Evolutionary conservation across 768 basidiomycete genomes (phyloP).

Genomic region (Exidia glandulosa): DNA sequence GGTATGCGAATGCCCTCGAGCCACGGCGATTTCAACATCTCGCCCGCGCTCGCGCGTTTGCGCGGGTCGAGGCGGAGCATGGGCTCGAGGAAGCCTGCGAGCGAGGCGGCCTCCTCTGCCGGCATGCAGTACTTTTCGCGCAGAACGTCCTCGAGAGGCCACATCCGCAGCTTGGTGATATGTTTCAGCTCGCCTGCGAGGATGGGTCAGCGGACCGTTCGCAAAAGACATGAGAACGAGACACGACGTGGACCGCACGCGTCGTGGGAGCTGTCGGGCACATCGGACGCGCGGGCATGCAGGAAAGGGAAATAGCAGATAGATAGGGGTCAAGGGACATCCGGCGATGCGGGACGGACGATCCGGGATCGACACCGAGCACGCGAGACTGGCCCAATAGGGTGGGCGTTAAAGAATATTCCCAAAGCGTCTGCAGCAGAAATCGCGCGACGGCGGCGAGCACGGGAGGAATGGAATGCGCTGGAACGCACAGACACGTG

Average conservation of each 20-base stretch:
- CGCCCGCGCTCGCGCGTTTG: constrained; percentile 77
- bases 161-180: constrained; percentile 87
- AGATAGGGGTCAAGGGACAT: too few relatives aligned
- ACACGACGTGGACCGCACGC: neutral
- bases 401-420: too few relatives aligned
- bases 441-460: too few relatives aligned
- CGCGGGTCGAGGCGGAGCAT: constrained; percentile 89
- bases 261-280: neutral
- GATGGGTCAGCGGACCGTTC: neutral
- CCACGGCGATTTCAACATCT: constrained; percentile 80
- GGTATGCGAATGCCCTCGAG: too few relatives aligned
- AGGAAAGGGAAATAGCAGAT: neutral
- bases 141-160: constrained; percentile 72
- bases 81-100: constrained; percentile 72
- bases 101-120: constrained; percentile 63
- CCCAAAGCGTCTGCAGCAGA: too few relatives aligned
- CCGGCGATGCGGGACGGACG: too few relatives aligned
- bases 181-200: constrained; percentile 71
- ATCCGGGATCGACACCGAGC: too few relatives aligned
- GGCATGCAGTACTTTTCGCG: constrained; percentile 96
- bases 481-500: too few relatives aligned
- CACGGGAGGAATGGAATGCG: too few relatives aligned
- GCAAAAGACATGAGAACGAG: neutral
- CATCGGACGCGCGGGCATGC: neutral
- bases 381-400: too few relatives aligned